Evolutionary conservation across 169 alveolate species (phyloP), one percentile per base, ranked within the genome.

Genomic region (Blepharisma undulans): DNA sequence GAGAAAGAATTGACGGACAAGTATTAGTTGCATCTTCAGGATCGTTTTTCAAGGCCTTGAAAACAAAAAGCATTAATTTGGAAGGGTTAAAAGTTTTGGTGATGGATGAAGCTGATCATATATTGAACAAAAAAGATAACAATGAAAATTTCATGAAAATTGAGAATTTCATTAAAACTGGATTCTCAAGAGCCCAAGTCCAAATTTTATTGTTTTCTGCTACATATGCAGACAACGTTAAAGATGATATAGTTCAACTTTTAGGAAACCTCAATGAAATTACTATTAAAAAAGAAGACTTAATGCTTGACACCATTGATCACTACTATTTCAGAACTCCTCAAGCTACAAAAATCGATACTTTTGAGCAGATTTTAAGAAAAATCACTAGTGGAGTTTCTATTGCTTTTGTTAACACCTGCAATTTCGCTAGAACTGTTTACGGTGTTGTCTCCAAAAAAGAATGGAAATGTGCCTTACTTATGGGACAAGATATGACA

Each of bases 211-310:
- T 99, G 93, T 99, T 98, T 93, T 98, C 99, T 25, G 99, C 99
- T 25, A 99, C 99, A 8, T 99, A 98, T 96, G 99, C 99, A n/a
- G 99, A 98, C 74, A 96, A 99, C 76, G 99, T 99, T 19, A 98
- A 98, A 94, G 99, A 97, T 66, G 99, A 84, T n/a, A 84, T 84
- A 27, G n/a, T 84, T 12, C 16, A 61, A 61, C 34, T 84, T 21
- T 12, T 84, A 12, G n/a, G 27, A 22, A 25, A 34, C 10, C 16
- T 27, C 19, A 84, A 84, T 27, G 82, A 84, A 61, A 84, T 84
- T 25, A 84, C 90, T 84, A 84, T 84, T 19, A 61, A 84, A 60
- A 61, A 84, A 22, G 82, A 84, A 84, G 90, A 84, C 21, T 84
- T 84, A 10, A 84, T 59, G 78, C 82, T 84, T 10, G 90, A 61